Conservation (phyloP, 768 basidiomycete species). For the Boletus bicolor region DNA sequence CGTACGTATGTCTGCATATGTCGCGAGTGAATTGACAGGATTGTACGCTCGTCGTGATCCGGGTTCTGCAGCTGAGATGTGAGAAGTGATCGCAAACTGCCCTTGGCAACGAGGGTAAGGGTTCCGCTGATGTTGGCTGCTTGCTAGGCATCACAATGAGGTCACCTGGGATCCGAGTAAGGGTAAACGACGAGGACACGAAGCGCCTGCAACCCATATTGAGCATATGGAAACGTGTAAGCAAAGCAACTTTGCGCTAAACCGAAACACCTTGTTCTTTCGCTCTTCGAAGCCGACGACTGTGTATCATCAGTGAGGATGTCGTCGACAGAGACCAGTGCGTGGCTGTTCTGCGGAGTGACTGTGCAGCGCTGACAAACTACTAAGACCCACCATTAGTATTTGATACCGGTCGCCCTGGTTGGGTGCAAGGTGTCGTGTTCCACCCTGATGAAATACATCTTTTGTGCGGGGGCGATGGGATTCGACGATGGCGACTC, state of each 20-base stretch:
- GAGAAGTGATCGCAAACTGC: not conserved
- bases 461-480: not conserved
- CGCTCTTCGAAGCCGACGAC: no score
- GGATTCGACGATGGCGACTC: not conserved
- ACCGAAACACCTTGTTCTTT: not conserved
- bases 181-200: no score
- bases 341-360: not conserved
- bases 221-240: no score
- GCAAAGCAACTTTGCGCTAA: no score
- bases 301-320: no score
- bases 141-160: not conserved
- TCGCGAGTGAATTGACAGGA: not conserved
- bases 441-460: not conserved
- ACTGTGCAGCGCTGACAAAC: no score
- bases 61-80: not conserved
- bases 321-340: no score
- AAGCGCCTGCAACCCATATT: not conserved
- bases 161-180: not conserved
- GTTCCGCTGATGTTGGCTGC: not conserved
- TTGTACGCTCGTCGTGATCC: not conserved
- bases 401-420: no score
- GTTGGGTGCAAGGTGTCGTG: not conserved
- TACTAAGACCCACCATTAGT: not conserved
- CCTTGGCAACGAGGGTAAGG: not conserved
- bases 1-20: not conserved